A percentile compares a stretch with the other conserved stretches of the same genome.
Evolutionary conservation across 2,329 filamentous ascomycete genomes (phyloP).

Genomic region (Neofusicoccum parvum): DNA sequence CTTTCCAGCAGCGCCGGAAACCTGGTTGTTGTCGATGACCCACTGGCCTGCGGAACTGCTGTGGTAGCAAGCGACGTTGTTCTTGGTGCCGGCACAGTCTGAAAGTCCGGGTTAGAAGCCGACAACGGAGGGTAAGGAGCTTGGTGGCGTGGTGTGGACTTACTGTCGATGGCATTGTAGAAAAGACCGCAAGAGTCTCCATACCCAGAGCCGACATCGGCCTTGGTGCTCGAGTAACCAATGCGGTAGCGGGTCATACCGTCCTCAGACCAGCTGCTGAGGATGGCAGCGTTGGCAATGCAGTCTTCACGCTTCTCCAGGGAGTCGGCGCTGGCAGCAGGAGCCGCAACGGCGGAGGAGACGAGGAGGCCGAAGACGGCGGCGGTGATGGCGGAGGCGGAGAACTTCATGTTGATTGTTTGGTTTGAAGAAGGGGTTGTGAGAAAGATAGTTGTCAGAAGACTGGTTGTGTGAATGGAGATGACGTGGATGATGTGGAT

Average conservation of each 20-base stretch:
- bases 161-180: background rate
- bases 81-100: background rate
- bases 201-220: background rate
- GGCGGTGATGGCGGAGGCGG: background rate
- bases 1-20: background rate
- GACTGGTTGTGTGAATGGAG: too few relatives aligned
- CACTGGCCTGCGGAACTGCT: background rate
- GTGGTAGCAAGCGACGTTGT: slow-evolving; percentile 6
- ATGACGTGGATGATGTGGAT: too few relatives aligned
- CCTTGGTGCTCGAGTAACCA: background rate
- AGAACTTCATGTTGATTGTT: background rate
- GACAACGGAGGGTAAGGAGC: too few relatives aligned
- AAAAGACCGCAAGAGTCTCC: background rate
- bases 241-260: background rate
- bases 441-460: too few relatives aligned
- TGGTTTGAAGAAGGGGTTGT: too few relatives aligned
- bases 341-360: background rate
- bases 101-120: too few relatives aligned
- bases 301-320: background rate
- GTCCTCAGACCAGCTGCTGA: background rate
- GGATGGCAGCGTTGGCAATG: background rate
- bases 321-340: background rate
- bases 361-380: background rate
- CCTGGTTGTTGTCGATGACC: slow-evolving; percentile 9
- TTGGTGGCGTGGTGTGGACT: background rate